Evolutionary conservation across 345 rosid genomes (phyloP).

Genomic region (Streptanthus diversifolius): DNA sequence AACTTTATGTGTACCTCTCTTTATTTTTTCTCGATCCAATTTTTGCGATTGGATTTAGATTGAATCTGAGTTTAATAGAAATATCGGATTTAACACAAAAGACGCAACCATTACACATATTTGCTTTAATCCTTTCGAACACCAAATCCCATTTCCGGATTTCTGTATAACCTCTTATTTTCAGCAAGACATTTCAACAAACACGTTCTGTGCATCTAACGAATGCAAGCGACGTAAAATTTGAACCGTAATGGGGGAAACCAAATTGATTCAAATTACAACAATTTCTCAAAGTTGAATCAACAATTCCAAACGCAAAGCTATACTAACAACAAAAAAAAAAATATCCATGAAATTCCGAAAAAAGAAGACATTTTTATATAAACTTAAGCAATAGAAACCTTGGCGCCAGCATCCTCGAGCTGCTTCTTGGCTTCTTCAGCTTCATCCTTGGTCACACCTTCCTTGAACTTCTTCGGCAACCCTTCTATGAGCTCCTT

Average conservation of each 20-base stretch:
- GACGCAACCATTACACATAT: background rate
- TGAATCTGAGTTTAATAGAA: background rate
- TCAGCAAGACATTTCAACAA: constrained; percentile 26
- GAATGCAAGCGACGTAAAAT: background rate
- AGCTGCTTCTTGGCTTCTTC: constrained; percentile 78
- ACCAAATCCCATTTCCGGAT: background rate
- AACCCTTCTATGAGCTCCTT: constrained; percentile 76
- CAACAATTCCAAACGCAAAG: constrained; percentile 11
- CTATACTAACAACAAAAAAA: background rate
- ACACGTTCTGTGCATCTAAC: constrained; percentile 17
- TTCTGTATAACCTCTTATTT: no score
- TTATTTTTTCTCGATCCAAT: background rate
- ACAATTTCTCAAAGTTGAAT: constrained; percentile 20
- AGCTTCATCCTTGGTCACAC: constrained; percentile 67
- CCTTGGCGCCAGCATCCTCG: constrained; percentile 72
- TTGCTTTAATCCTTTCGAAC: background rate
- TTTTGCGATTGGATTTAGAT: background rate
- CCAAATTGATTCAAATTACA: constrained; percentile 15
- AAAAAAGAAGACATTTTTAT: background rate
- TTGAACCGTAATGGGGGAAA: background rate
- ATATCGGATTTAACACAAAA: background rate
- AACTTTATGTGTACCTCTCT: background rate
- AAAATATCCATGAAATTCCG: background rate
- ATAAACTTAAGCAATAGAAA: constrained; percentile 42
- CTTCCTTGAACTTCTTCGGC: constrained; percentile 86